A percentile compares a stretch with the other conserved stretches of the same genome.
Evolutionary conservation across 2,329 filamentous ascomycete genomes (phyloP).

Genomic region (Dactylellina drechsleri): DNA sequence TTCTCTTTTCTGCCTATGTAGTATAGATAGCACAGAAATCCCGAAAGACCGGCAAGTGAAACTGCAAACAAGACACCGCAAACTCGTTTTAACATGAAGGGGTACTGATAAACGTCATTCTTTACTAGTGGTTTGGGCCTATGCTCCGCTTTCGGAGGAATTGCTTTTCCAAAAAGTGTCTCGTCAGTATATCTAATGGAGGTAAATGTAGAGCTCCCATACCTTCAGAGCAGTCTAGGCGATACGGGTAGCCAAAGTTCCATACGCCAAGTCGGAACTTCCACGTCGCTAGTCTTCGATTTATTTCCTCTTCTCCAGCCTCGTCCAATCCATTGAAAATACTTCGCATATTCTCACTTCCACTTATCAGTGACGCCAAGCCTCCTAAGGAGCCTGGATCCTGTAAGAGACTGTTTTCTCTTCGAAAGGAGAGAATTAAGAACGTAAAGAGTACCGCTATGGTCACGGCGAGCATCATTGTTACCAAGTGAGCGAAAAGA

Average conservation of each 20-base stretch:
- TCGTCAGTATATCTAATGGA: neutral
- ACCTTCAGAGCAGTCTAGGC: neutral
- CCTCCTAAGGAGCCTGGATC: neutral
- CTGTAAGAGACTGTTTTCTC: neutral
- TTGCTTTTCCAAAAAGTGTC: neutral
- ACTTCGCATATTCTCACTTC: neutral
- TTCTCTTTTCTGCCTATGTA: neutral
- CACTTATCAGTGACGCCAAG: neutral
- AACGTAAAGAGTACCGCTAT: neutral
- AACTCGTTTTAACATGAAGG: neutral
- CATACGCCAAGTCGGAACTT: neutral
- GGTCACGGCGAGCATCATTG: neutral
- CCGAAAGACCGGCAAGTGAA: neutral
- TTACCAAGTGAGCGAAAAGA: neutral
- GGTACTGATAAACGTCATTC: neutral
- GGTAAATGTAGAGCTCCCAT: neutral
- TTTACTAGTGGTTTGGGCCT: neutral
- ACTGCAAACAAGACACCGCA: neutral
- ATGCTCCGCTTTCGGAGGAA: neutral
- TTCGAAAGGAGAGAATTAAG: neutral
- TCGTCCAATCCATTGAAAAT: neutral
- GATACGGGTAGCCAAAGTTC: conserved; percentile 1
- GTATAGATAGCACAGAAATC: neutral
- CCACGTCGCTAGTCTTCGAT: neutral
- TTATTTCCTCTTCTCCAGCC: neutral